Evolutionary conservation across 2,329 filamentous ascomycete species (phyloP), one percentile per base, ranked within the genome.

Genomic region (Coniochaeta ligniaria): DNA sequence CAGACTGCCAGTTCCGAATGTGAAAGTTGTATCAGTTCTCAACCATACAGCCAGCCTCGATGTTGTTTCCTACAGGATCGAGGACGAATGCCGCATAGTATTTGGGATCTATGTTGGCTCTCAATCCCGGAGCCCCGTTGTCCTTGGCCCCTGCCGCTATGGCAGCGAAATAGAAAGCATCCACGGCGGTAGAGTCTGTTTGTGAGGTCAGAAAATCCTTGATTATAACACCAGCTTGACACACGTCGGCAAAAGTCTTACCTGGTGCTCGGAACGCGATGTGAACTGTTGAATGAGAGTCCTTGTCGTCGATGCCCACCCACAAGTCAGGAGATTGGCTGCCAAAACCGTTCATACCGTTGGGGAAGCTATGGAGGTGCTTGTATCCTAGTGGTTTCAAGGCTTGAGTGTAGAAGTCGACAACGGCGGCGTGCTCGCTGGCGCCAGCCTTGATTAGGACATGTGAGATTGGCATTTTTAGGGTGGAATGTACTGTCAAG

Each of bases 21-120:
- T 38, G 6, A 12, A 38, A 7, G 6, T 38, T 38, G 3, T 38
- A 38, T 36, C 38, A n/a, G 2, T 41, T n/a, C 38, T 41, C 38
- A 41, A 41, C 38, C 38, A 41, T 58, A 55, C 70, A 73, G 9
- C 80, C 72, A 59, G 74, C 74, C 69, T 83, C 81, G 52, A 83
- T 75, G 63, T 83, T 83, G 64, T 83, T 83, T 0, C 81, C 80
- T 3, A 73, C 69, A 1, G 79, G 78, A 64, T 83, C 80, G 43
- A 75, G 66, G 6, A 83, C 72, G 69, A 79, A 84, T 0, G 80
- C 78, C 1, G 68, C 80, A 59, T 82, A 84, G 66, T 83, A 83
- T 5, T 72, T 71, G 14, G 73, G 66, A 52, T 73, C 72, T 65
- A 81, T 82, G n/a, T 78, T 67, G 3, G 73, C 61, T 43, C 79